Base-by-base conservation (phyloP, 805 yeast genomes). In the Teunomyces panamensis region DNA sequence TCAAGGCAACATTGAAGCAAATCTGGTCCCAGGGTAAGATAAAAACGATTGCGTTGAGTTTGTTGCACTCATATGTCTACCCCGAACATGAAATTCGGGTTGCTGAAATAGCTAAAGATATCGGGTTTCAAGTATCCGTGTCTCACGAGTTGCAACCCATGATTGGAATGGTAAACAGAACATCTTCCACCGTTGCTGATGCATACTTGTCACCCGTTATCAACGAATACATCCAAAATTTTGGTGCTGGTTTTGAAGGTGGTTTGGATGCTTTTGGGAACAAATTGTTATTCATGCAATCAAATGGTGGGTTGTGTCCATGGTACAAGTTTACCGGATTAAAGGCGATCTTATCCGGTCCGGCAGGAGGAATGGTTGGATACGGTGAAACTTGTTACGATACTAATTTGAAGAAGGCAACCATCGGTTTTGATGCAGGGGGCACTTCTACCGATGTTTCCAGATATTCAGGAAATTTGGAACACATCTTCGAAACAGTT, bases 361-460 rank as follows among this genome's bases (percentile, higher is more conserved):
- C 98, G 2, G 98, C 98, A 8, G 98, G 98, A 33, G 98, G 98
- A 43, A 96, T 92, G 49, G 97, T 92, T 30, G 98, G 98, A 0
- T 88, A 83, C 57, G 88, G 96, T 0, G 77, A 81, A 45, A 91
- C 98, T 0, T 87, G 96, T 51, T 89, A 76, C 61, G 80, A 76
- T 50, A 47, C 24, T 5, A 13, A 20, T 4, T 30, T 50, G 16
- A 44, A 37, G 4, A 56, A 48, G 36, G 73, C 72, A 14, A 68
- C 74, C 28, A 65, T 72, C 28, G 77, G 77, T 1, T 65, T 66
- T 49, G 67, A 73, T 56, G 74, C 74, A 46, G 78, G 78, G 36
- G 78, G 78, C 20, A 73, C 78, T 1, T 70, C 75, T 20, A 73
- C 78, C 3, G 78, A 73, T 48, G 77, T 73, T 6, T 71, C 76